phyloP scores from a whole-genome alignment of 768 basidiomycete genomes.

The Leccinellum luteum region DNA sequence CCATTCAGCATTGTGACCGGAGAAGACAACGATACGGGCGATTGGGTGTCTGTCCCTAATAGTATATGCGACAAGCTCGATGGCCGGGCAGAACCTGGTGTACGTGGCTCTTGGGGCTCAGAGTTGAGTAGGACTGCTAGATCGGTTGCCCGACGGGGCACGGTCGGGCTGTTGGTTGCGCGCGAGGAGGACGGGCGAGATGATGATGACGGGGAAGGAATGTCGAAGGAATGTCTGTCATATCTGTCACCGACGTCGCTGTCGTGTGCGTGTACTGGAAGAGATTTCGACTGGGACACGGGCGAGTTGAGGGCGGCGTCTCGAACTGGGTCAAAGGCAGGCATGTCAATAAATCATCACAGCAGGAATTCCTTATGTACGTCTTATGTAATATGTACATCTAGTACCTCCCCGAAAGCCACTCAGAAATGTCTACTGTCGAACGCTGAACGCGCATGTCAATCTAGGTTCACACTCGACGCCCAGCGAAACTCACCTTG shows the following conservation, averaged over 20 bases:
- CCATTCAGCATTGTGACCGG: conserved; percentile 10
- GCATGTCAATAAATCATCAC: conserved; percentile 26
- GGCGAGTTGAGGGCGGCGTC: conserved; percentile 85
- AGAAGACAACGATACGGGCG: conserved; percentile 14
- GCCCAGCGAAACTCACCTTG: conserved; percentile 41
- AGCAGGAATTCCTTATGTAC: background rate
- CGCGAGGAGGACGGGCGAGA: conserved; percentile 36
- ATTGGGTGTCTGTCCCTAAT: conserved; percentile 28
- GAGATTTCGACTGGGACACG: conserved; percentile 44
- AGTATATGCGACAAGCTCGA: conserved; percentile 46
- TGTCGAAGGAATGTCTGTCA: conserved; percentile 27
- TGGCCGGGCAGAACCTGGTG: conserved; percentile 36
- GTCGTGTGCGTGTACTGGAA: conserved; percentile 26
- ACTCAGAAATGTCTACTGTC: conserved; percentile 50
- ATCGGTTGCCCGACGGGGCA: conserved; percentile 66
- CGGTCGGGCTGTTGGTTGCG: conserved; percentile 43
- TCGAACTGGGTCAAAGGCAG: conserved; percentile 79
- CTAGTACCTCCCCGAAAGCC: conserved; percentile 39
- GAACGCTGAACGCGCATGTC: conserved; percentile 45
- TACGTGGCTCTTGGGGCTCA: conserved; percentile 41
- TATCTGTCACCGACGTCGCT: conserved; percentile 25
- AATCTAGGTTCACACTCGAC: background rate
- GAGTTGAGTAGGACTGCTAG: conserved; percentile 76
- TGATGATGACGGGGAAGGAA: conserved; percentile 36
- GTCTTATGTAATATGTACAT: conserved; percentile 18